Evolutionary conservation across 2,329 filamentous ascomycete genomes (phyloP).

Genomic region (Periconia sp.): DNA sequence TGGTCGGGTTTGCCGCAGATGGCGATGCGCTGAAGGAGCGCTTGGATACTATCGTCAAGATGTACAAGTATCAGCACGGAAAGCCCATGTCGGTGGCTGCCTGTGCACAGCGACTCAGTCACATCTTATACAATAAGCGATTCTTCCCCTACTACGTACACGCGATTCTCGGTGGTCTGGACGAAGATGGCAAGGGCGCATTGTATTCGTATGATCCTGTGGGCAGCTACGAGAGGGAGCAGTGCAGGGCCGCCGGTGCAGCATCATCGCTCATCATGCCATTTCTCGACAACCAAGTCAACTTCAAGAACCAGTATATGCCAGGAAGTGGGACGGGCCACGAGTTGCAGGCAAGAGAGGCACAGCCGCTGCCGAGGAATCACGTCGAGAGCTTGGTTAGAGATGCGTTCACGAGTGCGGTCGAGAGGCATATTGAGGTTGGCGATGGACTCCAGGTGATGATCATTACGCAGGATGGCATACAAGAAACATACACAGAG

Average conservation of each 20-base stretch:
- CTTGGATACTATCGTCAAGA: conserved; percentile 93
- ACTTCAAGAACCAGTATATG: conserved; percentile 98
- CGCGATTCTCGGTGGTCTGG: conserved; percentile 90
- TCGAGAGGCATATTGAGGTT: conserved; percentile 98
- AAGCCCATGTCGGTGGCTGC: conserved; percentile 95
- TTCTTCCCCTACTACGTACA: conserved; percentile 99
- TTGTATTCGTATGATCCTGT: conserved; percentile 98
- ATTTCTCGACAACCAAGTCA: conserved; percentile 99
- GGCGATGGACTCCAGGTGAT: conserved; percentile 96
- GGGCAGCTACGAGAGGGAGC: conserved; percentile 95
- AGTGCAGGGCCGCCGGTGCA: conserved; percentile 91
- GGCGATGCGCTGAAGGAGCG: conserved; percentile 92
- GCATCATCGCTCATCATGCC: conserved; percentile 97
- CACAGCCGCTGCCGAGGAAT: conserved; percentile 70
- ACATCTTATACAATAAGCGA: conserved; percentile 94
- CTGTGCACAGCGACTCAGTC: conserved; percentile 92
- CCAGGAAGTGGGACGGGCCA: conserved; percentile 86
- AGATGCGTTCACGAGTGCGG: conserved; percentile 97
- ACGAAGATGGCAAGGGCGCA: conserved; percentile 92
- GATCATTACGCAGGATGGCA: conserved; percentile 85
- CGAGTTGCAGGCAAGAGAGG: conserved; percentile 73
- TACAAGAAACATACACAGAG: conserved; percentile 81
- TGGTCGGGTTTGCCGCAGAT: conserved; percentile 95
- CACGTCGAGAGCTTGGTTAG: conserved; percentile 88
- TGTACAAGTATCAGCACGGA: conserved; percentile 98